A percentile compares a stretch with the other conserved stretches of the same genome.
Evolutionary conservation across 2,329 filamentous ascomycete species (phyloP).

Genomic region (Epichloe scottii): DNA sequence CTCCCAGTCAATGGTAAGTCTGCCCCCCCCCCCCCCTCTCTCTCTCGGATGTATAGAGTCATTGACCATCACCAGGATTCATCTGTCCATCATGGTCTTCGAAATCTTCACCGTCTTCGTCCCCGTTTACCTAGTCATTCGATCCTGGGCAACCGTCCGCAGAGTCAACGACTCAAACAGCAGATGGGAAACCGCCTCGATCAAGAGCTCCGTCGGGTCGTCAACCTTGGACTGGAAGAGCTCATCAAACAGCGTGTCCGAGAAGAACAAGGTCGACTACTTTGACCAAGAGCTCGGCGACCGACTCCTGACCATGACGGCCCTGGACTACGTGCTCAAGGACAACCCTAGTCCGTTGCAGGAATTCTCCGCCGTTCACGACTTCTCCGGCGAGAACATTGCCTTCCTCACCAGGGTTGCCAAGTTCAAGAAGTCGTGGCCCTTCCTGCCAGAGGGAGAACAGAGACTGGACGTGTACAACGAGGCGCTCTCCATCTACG

Average conservation of each 20-base stretch:
- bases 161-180: slow-evolving; percentile 11
- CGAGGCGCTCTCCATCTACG: slow-evolving; percentile 46
- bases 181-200: slow-evolving; percentile 9
- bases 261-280: slow-evolving; percentile 6
- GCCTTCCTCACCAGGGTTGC: slow-evolving; percentile 46
- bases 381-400: slow-evolving; percentile 61
- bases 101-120: slow-evolving; percentile 50
- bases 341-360: slow-evolving; percentile 46
- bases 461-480: slow-evolving; percentile 35
- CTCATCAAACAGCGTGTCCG: not conserved
- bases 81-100: slow-evolving; percentile 46
- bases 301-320: slow-evolving; percentile 43
- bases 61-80: slow-evolving; percentile 13
- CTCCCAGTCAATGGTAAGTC: slow-evolving; percentile 48
- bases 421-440: slow-evolving; percentile 34
- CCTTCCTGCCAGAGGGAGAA: not conserved
- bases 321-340: slow-evolving; percentile 46
- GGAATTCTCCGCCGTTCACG: slow-evolving; percentile 48
- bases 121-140: slow-evolving; percentile 43
- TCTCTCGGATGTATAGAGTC: slow-evolving; percentile 1
- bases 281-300: slow-evolving; percentile 16
- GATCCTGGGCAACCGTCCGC: slow-evolving; percentile 22
- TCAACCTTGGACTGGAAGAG: slow-evolving; percentile 8
- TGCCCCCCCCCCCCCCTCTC: slow-evolving; percentile 31
- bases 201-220: not conserved